Evolutionary conservation across 148 eudicot species (phyloP), one percentile per base, ranked within the genome.

Genomic region (Chenopodium formosanum): DNA sequence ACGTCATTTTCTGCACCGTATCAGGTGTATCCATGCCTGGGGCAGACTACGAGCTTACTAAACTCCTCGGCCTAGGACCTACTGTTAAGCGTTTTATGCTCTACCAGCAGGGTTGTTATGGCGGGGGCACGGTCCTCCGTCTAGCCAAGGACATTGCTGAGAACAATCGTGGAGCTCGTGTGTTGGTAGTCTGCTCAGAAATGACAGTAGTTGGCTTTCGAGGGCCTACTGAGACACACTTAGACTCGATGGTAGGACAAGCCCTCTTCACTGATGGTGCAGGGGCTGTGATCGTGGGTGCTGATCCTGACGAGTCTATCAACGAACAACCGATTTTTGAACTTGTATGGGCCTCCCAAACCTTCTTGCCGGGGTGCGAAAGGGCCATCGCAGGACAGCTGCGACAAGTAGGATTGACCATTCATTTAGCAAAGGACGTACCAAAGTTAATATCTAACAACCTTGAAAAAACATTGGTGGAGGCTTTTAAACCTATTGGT

Each of bases 131-230:
- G 0, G 65, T 53, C 65, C 78, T 75, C 25, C 78, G 78, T 25
- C 23, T 75, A 6, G 78, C 78, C 23, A 75, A 75, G 46, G 78
- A 75, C 78, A 31, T 75, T 20, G 78, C 65, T 0, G 78, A 75
- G 60, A 75, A 75, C 65, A 75, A 56, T 23, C 65, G 78, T 4
- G 78, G 78, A 4, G 78, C 78, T 0, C 78, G 78, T 52, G 78
- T 75, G 2, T 5, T 75, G 31, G 63, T 25, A 0, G 77, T 74
- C 3, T 74, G 77, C 17, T 25, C 77, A 1, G 77, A 74, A 17
- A 75, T 75, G 23, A 52, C 65, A 0, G 46, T 53, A 1, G 20
- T 75, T 9, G 34, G 64, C 23, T 75, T 75, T 10, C 78, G 78
- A 29, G 78, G 78, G 1, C 78, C 78, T 4, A 75, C 78, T 8